Percentiles rank a stretch among this genome's conserved stretches.
Evolutionary conservation across 345 rosid genomes (phyloP).

Genomic region (Microcos paniculata): DNA sequence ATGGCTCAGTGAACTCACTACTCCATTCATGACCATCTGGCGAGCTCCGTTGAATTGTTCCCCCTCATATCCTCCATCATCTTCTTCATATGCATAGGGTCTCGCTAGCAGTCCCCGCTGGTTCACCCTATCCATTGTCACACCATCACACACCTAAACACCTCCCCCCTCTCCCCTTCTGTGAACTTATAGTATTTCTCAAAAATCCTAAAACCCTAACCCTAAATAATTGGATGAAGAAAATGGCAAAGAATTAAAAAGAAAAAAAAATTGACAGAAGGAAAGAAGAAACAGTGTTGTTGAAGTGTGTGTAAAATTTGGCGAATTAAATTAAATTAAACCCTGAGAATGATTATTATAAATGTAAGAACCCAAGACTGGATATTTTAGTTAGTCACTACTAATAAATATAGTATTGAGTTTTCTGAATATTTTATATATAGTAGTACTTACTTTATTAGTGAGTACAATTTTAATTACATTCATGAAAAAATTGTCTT

Average conservation of each 20-base stretch:
- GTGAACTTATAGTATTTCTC: not conserved
- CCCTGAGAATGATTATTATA: not conserved
- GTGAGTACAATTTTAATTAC: too few relatives aligned
- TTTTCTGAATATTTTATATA: too few relatives aligned
- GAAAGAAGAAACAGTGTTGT: not conserved
- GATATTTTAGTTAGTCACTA: not conserved
- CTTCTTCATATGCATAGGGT: conserved; percentile 6
- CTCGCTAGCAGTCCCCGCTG: conserved; percentile 22
- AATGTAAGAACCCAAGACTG: not conserved
- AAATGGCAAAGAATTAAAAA: not conserved
- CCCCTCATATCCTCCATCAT: not conserved
- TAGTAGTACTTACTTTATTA: too few relatives aligned
- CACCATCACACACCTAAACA: conserved; percentile 16
- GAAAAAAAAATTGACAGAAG: not conserved
- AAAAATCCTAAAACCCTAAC: conserved; percentile 11
- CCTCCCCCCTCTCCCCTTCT: not conserved
- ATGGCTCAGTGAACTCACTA: conserved; percentile 5
- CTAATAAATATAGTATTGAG: too few relatives aligned
- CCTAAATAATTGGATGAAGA: not conserved
- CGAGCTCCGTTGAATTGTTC: conserved; percentile 1
- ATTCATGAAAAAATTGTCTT: too few relatives aligned
- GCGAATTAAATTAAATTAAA: not conserved
- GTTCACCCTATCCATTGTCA: conserved; percentile 32
- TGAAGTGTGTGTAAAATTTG: not conserved
- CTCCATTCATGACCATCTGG: conserved; percentile 14